A percentile compares a stretch with the other conserved stretches of the same genome.
Conservation (phyloP, 2,329 filamentous ascomycete species). For the Fusarium citri region DNA sequence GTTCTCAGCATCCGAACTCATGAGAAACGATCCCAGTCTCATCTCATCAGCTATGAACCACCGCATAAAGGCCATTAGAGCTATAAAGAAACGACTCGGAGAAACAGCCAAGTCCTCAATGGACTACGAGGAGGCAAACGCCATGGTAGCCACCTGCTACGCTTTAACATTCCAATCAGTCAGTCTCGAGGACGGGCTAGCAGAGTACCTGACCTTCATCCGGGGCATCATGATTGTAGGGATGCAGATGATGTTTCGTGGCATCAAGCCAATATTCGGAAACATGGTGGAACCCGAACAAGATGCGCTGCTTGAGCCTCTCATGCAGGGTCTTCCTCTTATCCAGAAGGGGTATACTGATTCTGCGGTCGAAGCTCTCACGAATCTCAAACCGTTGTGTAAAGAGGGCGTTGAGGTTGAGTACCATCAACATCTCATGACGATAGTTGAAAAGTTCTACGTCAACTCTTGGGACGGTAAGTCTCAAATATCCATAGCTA, state of each 20-base stretch:
- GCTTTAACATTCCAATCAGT: slow-evolving; percentile 70
- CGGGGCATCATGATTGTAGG: slow-evolving; percentile 67
- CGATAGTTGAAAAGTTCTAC: slow-evolving; percentile 63
- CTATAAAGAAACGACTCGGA: slow-evolving; percentile 67
- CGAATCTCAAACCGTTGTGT: slow-evolving; percentile 58
- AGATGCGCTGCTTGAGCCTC: slow-evolving; percentile 56
- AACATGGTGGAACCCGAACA: slow-evolving; percentile 58
- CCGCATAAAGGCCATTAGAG: slow-evolving; percentile 72
- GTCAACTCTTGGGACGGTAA: slow-evolving; percentile 65
- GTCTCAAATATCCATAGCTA: not conserved
- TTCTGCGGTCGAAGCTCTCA: slow-evolving; percentile 59
- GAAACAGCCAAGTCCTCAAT: slow-evolving; percentile 55
- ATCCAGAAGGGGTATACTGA: slow-evolving; percentile 60
- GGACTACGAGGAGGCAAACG: slow-evolving; percentile 66
- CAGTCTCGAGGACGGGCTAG: slow-evolving; percentile 66
- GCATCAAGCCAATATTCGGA: slow-evolving; percentile 62
- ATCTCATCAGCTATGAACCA: slow-evolving; percentile 70
- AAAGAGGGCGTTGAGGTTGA: slow-evolving; percentile 56
- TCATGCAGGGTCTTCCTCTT: slow-evolving; percentile 59
- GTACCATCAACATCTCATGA: slow-evolving; percentile 59
- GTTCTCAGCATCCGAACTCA: slow-evolving; percentile 74
- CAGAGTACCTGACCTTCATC: slow-evolving; percentile 71
- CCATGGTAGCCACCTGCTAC: slow-evolving; percentile 69
- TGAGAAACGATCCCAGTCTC: slow-evolving; percentile 62
- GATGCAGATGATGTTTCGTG: slow-evolving; percentile 64